Percentiles rank a stretch among this genome's conserved stretches.
Evolutionary conservation across 2,329 filamentous ascomycete genomes (phyloP).

Genomic region (Pseudogymnoascus sp.): DNA sequence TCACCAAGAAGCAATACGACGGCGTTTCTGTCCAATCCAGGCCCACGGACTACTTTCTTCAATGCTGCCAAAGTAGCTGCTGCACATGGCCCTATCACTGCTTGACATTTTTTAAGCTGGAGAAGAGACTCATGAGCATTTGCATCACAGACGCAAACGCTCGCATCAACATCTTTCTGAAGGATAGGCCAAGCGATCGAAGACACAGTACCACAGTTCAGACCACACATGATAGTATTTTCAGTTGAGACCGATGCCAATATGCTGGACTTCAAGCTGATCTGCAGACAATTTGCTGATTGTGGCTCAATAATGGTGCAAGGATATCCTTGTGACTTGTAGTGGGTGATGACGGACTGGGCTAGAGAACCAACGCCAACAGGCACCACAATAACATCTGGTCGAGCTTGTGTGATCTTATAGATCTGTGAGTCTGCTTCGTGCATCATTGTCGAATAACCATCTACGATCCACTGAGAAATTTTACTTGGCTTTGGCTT

Average conservation of each 20-base stretch:
- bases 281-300: constrained; percentile 49
- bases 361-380: constrained; percentile 67
- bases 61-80: constrained; percentile 47
- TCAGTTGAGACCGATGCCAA: constrained; percentile 32
- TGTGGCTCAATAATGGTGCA: constrained; percentile 57
- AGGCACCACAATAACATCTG: constrained; percentile 50
- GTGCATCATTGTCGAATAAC: constrained; percentile 63
- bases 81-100: constrained; percentile 38
- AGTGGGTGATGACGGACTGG: constrained; percentile 59
- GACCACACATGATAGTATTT: constrained; percentile 41
- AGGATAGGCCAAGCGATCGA: constrained; percentile 36
- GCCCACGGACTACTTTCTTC: constrained; percentile 32
- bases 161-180: constrained; percentile 32
- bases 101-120: constrained; percentile 29
- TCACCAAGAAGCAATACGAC: constrained; percentile 59
- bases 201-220: constrained; percentile 40
- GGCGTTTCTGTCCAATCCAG: constrained; percentile 37
- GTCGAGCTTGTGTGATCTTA: constrained; percentile 28
- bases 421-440: constrained; percentile 58
- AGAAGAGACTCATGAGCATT: constrained; percentile 34
- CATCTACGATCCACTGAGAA: constrained; percentile 61
- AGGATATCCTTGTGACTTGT: constrained; percentile 37
- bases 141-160: constrained; percentile 32
- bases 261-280: constrained; percentile 37
- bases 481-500: background rate